These are phyloP conservation scores for Bretschneidera sinensis DNA, from an alignment of 345 rosid species.

Conservation along the genomic window DNA sequence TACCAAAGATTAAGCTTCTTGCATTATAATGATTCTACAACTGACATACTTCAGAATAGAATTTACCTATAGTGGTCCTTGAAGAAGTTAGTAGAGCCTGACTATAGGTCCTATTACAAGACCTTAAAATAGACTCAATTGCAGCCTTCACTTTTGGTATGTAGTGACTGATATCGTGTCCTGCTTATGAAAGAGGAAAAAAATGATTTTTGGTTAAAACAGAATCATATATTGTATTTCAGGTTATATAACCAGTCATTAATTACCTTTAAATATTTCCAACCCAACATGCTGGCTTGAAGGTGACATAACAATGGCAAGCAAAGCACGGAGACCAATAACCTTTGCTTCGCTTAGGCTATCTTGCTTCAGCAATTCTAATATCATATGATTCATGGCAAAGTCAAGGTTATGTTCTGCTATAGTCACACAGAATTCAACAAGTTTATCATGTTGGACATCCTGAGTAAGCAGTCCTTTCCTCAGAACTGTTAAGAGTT, in stretches of 20 bases:
- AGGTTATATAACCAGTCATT: constrained; percentile 15
- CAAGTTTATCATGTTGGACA: constrained; percentile 95
- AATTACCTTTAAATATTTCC: constrained; percentile 82
- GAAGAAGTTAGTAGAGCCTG: constrained; percentile 94
- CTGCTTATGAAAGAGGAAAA: constrained; percentile 42
- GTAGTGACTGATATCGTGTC: constrained; percentile 80
- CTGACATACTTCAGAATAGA: constrained; percentile 4
- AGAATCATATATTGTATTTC: constrained; percentile 11
- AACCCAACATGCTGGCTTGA: constrained; percentile 80
- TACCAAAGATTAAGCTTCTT: constrained; percentile 9
- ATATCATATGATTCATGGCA: constrained; percentile 95
- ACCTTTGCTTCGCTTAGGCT: constrained; percentile 96
- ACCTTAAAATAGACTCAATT: constrained; percentile 85
- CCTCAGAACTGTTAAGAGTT: constrained; percentile 77
- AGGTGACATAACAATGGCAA: constrained; percentile 89
- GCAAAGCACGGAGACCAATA: constrained; percentile 93
- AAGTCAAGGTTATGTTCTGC: constrained; percentile 99
- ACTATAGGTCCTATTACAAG: constrained; percentile 78
- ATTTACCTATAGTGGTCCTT: constrained; percentile 75
- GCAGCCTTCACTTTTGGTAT: constrained; percentile 98
- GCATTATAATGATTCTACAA: constrained; percentile 7
- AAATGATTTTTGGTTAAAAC: constrained; percentile 8
- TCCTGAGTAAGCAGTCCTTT: constrained; percentile 97
- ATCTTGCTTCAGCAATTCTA: constrained; percentile 93
- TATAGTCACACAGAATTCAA: constrained; percentile 93